Percentiles rank a stretch among this genome's conserved stretches.
Evolutionary conservation across 768 basidiomycete genomes (phyloP).

Genomic region (Leucocoprinus leucothites): DNA sequence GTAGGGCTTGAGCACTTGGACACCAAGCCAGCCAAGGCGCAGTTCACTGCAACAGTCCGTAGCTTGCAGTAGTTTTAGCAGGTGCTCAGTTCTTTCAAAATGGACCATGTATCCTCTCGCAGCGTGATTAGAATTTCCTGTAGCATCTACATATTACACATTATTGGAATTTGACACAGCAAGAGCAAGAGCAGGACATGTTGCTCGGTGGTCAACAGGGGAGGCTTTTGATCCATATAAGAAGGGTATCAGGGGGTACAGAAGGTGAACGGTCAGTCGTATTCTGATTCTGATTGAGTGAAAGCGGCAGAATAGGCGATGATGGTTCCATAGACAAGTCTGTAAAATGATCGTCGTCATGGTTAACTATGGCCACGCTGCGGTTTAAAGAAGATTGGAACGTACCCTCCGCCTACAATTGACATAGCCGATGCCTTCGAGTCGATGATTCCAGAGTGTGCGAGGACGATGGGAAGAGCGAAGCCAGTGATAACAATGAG

Average conservation of each 20-base stretch:
- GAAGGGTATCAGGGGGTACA: not conserved
- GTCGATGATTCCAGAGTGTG: constrained; percentile 87
- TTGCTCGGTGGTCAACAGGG: not conserved
- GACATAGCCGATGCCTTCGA: constrained; percentile 90
- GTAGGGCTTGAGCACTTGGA: constrained; percentile 24
- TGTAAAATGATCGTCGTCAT: constrained; percentile 20
- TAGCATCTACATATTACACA: constrained; percentile 16
- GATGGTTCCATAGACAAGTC: constrained; percentile 89
- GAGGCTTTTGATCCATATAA: not conserved
- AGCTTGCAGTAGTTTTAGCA: not conserved
- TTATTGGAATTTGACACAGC: not conserved
- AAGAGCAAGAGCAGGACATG: not conserved
- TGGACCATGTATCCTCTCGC: too few species aligned
- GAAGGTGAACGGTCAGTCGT: constrained; percentile 44
- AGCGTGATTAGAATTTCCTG: constrained; percentile 5
- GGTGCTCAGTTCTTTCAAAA: not conserved
- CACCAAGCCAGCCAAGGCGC: constrained; percentile 36
- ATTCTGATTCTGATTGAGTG: constrained; percentile 79
- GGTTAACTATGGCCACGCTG: too few species aligned
- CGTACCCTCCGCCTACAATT: constrained; percentile 87
- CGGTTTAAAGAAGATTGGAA: too few species aligned
- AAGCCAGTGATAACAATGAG: constrained; percentile 91
- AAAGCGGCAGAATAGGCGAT: constrained; percentile 84
- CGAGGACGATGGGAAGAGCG: constrained; percentile 86
- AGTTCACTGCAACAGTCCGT: constrained; percentile 30